These are phyloP conservation scores for Lantana camara DNA, from an alignment of 257 asterid genomes.

Conservation along the genomic window DNA sequence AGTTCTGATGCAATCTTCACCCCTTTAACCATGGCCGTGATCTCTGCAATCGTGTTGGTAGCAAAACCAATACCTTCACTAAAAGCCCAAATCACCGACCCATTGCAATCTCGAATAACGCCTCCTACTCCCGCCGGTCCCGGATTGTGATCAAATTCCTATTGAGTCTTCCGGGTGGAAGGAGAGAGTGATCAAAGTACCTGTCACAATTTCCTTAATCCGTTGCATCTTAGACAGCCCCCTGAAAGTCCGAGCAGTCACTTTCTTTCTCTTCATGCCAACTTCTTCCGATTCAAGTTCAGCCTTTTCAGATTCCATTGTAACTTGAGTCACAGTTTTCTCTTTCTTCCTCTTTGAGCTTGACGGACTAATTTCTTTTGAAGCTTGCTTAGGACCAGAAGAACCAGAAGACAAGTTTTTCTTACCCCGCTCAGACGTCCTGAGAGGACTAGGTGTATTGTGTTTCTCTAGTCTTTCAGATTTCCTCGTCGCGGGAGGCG, in stretches of 20 bases:
- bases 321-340: constrained; percentile 45
- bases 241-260: constrained; percentile 44
- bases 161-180: neutral
- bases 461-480: constrained; percentile 38
- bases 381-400: constrained; percentile 38
- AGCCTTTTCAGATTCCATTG: constrained; percentile 47
- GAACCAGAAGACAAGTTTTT: constrained; percentile 31
- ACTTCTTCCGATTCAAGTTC: constrained; percentile 36
- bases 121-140: too few relatives aligned
- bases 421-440: constrained; percentile 52
- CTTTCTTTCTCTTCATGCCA: constrained; percentile 54
- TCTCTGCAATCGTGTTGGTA: too few relatives aligned
- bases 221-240: constrained; percentile 44
- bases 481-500: constrained; percentile 34
- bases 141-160: neutral
- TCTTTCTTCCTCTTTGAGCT: constrained; percentile 39
- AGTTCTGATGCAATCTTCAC: too few relatives aligned
- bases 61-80: too few relatives aligned
- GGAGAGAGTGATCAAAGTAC: constrained; percentile 27
- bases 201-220: constrained; percentile 27
- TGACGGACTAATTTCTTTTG: constrained; percentile 27
- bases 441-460: constrained; percentile 39
- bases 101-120: too few relatives aligned
- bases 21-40: too few relatives aligned
- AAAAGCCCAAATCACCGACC: too few relatives aligned